Conservation (phyloP, 768 basidiomycete species). For the Gyrodon lividus region DNA sequence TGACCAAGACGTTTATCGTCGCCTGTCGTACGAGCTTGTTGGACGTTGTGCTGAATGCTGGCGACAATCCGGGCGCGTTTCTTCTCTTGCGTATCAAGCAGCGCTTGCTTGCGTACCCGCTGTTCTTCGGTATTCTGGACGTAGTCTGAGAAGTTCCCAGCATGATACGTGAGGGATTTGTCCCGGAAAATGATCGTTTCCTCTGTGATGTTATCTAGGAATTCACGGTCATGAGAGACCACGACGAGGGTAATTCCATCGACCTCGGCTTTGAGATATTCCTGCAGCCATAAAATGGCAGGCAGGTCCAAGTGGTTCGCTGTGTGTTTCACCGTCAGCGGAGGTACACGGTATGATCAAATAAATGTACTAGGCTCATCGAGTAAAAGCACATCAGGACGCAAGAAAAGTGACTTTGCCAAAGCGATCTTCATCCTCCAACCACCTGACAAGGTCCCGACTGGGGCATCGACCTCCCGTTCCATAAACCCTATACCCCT, state of each 20-base stretch:
- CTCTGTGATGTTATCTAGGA: constrained; percentile 57
- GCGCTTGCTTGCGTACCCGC: constrained; percentile 41
- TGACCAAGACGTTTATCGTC: constrained; percentile 56
- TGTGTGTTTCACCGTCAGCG: constrained; percentile 6
- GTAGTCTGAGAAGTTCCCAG: constrained; percentile 54
- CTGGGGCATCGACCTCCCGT: constrained; percentile 25
- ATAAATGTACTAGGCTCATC: constrained; percentile 49
- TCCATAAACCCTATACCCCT: constrained; percentile 58
- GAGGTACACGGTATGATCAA: constrained; percentile 5
- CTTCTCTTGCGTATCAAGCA: constrained; percentile 45
- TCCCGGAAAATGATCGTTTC: constrained; percentile 62
- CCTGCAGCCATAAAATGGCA: constrained; percentile 53
- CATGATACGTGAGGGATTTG: constrained; percentile 50
- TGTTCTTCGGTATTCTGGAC: constrained; percentile 46
- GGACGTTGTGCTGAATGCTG: constrained; percentile 51
- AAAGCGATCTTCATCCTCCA: constrained; percentile 63
- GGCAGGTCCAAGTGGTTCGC: constrained; percentile 48
- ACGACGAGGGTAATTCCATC: constrained; percentile 50
- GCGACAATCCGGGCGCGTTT: constrained; percentile 51
- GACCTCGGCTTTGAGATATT: constrained; percentile 42
- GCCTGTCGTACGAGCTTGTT: constrained; percentile 53
- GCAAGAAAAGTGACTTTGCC: constrained; percentile 56
- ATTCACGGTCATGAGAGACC: constrained; percentile 65
- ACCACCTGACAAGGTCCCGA: constrained; percentile 55
- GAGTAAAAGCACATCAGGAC: constrained; percentile 55